phyloP scores from a whole-genome alignment of 345 rosid genomes.

The Streptanthus diversifolius region DNA sequence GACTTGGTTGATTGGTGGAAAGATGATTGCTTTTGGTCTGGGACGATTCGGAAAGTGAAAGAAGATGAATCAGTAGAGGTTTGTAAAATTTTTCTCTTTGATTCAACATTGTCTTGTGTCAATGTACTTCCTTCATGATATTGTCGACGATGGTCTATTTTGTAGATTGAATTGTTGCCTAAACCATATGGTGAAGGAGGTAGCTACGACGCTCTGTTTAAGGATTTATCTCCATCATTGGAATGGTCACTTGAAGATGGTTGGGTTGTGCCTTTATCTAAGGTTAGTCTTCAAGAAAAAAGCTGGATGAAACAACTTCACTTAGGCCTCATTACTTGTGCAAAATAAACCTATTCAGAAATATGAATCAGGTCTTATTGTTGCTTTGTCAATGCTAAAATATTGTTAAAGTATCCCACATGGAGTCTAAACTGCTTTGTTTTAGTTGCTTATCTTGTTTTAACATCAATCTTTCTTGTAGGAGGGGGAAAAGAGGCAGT shows the following conservation, averaged over 20 bases:
- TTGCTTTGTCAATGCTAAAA: too few species aligned
- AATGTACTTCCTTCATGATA: neutral
- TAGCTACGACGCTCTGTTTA: neutral
- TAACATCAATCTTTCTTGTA: neutral
- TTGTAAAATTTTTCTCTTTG: neutral
- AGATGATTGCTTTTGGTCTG: constrained; percentile 26
- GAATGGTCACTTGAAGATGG: constrained; percentile 28
- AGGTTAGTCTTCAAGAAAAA: neutral
- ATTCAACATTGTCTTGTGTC: neutral
- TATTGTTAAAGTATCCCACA: too few species aligned
- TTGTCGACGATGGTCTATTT: neutral
- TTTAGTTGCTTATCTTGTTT: neutral
- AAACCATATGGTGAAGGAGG: constrained; percentile 25
- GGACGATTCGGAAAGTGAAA: constrained; percentile 6
- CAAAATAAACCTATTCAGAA: neutral
- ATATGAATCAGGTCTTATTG: neutral
- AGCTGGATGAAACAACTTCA: too few species aligned
- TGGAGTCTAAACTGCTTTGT: neutral
- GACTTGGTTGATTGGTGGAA: constrained; percentile 32
- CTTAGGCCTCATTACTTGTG: neutral
- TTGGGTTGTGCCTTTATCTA: constrained; percentile 20
- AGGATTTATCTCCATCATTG: constrained; percentile 27
- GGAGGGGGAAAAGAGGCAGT: constrained; percentile 24
- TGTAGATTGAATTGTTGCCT: constrained; percentile 29
- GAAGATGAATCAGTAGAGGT: constrained; percentile 8